Percentiles rank a stretch among this genome's conserved stretches.
Evolutionary conservation across 1,139 yeast genomes (phyloP).

Genomic region (Groenewaldozyma sp.): DNA sequence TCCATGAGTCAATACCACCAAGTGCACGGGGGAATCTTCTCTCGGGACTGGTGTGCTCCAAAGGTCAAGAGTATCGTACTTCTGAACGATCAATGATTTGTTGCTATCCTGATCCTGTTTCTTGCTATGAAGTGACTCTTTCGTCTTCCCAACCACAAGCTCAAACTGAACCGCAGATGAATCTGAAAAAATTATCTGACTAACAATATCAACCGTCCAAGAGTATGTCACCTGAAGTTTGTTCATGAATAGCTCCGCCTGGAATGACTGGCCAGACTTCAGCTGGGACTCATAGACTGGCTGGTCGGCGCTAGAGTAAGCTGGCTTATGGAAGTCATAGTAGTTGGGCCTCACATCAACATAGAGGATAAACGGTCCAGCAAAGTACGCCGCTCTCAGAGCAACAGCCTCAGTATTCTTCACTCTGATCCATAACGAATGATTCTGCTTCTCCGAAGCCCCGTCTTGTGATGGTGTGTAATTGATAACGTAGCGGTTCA

Average conservation of each 20-base stretch:
- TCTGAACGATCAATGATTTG: slow-evolving; percentile 35
- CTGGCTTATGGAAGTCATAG: slow-evolving; percentile 49
- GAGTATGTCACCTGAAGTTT: slow-evolving; percentile 41
- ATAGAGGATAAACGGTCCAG: slow-evolving; percentile 86
- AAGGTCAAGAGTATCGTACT: slow-evolving; percentile 56
- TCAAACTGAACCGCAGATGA: slow-evolving; percentile 66
- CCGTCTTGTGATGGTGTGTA: slow-evolving; percentile 32
- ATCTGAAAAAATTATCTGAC: slow-evolving; percentile 72
- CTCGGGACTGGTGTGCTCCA: slow-evolving; percentile 59
- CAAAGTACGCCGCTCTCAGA: slow-evolving; percentile 74
- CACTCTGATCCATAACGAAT: slow-evolving; percentile 49
- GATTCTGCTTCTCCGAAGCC: slow-evolving; percentile 15
- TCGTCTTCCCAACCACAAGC: slow-evolving; percentile 47
- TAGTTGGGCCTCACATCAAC: slow-evolving; percentile 67
- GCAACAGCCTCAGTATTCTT: slow-evolving; percentile 68
- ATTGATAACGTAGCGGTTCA: slow-evolving; percentile 41
- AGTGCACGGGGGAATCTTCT: slow-evolving; percentile 45
- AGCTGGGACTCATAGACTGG: slow-evolving; percentile 70
- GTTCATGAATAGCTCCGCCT: slow-evolving; percentile 41
- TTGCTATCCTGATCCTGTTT: neutral
- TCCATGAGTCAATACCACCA: slow-evolving; percentile 83
- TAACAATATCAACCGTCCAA: slow-evolving; percentile 81
- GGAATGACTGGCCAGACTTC: slow-evolving; percentile 57
- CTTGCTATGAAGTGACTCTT: slow-evolving; percentile 12
- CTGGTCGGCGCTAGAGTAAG: slow-evolving; percentile 58